Evolutionary conservation across 148 eudicot species (phyloP).

Genomic region (Suaeda aralocaspica): DNA sequence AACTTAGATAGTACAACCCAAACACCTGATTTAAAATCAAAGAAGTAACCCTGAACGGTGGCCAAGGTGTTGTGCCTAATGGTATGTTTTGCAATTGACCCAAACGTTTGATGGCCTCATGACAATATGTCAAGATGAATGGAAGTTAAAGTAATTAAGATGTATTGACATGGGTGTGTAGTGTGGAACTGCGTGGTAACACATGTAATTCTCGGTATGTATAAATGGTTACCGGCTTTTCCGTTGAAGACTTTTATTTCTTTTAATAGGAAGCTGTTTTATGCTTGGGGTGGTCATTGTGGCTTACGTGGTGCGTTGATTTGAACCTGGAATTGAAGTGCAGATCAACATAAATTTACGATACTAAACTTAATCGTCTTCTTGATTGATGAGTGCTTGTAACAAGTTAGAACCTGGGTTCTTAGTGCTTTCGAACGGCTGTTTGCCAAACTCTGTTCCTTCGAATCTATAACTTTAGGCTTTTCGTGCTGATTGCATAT

Average conservation of each 20-base stretch:
- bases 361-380: neutral
- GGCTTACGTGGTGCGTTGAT: slow-evolving; percentile 30
- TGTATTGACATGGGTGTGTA: neutral
- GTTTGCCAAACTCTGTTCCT: slow-evolving; percentile 66
- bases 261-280: slow-evolving; percentile 28
- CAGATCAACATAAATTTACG: slow-evolving; percentile 1
- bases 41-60: slow-evolving; percentile 42
- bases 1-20: neutral
- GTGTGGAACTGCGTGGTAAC: neutral
- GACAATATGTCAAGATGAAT: slow-evolving; percentile 37
- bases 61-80: slow-evolving; percentile 33
- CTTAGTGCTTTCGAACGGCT: slow-evolving; percentile 60
- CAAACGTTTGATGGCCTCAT: slow-evolving; percentile 12
- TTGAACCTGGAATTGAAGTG: slow-evolving; percentile 43
- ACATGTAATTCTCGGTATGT: slow-evolving; percentile 7
- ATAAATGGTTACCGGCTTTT: slow-evolving; percentile 44
- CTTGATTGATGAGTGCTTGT: neutral
- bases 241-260: slow-evolving; percentile 39
- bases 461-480: slow-evolving; percentile 59
- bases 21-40: neutral
- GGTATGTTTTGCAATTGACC: slow-evolving; percentile 25
- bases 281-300: slow-evolving; percentile 31
- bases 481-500: slow-evolving; percentile 28
- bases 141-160: neutral
- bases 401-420: slow-evolving; percentile 44